Conservation (phyloP, 1,139 yeast genomes). For the Geotrichum australiense region DNA sequence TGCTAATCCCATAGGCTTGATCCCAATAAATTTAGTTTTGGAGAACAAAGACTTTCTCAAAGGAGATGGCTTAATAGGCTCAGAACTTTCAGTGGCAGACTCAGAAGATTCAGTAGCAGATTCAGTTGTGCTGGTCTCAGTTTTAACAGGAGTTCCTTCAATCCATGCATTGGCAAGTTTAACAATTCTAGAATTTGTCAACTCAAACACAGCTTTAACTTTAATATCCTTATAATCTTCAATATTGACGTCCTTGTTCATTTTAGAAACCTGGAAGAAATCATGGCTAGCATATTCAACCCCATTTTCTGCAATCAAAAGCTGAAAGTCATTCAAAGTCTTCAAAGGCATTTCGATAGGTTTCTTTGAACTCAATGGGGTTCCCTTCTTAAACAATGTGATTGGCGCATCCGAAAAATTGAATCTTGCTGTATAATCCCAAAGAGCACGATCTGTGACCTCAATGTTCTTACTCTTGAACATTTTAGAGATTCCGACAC, state of each 20-base stretch:
- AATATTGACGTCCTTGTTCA: slow-evolving; percentile 21
- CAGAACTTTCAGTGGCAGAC: slow-evolving; percentile 1
- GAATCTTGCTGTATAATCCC: slow-evolving; percentile 34
- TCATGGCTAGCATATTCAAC: slow-evolving; percentile 38
- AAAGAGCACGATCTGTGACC: slow-evolving; percentile 49
- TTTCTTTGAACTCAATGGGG: slow-evolving; percentile 25
- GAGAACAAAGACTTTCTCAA: slow-evolving; percentile 2
- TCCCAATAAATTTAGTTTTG: slow-evolving; percentile 23
- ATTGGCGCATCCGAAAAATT: slow-evolving; percentile 18
- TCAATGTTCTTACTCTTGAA: slow-evolving; percentile 57
- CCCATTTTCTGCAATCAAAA: slow-evolving; percentile 53
- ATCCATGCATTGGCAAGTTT: slow-evolving; percentile 23
- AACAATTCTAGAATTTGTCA: slow-evolving; percentile 26
- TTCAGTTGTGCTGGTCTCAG: neutral
- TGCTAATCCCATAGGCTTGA: slow-evolving; percentile 31
- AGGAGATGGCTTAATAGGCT: slow-evolving; percentile 2
- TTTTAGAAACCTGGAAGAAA: slow-evolving; percentile 18
- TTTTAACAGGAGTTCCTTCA: slow-evolving; percentile 13
- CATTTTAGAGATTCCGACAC: slow-evolving; percentile 55
- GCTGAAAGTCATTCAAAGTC: slow-evolving; percentile 23
- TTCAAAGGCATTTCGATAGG: slow-evolving; percentile 13
- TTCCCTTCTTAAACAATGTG: slow-evolving; percentile 30
- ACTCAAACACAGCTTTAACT: slow-evolving; percentile 21
- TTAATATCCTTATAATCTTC: slow-evolving; percentile 21
- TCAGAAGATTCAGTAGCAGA: neutral